Conservation (phyloP, 1,284 basidiomycete species). For the Puccinia triticina region DNA sequence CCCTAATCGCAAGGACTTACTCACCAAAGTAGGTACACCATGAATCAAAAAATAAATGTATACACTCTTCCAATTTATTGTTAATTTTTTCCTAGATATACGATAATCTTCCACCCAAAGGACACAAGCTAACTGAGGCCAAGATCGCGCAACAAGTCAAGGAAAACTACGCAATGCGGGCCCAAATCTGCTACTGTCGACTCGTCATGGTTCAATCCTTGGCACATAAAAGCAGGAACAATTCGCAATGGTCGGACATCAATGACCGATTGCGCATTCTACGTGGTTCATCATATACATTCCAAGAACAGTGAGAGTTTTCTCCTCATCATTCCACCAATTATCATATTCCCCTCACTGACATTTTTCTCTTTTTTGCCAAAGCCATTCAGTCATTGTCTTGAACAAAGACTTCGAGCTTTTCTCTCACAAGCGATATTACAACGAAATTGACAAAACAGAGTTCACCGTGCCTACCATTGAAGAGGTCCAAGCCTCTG, state of each 20-base stretch:
- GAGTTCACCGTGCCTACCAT: not conserved
- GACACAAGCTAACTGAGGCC: not conserved
- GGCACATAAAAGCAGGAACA: not conserved
- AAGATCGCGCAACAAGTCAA: not conserved
- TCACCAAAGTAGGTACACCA: not conserved
- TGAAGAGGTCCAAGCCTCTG: not conserved
- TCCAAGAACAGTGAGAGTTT: no score
- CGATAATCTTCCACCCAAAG: not conserved
- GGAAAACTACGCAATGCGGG: not conserved
- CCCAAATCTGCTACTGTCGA: not conserved
- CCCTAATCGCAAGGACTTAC: not conserved
- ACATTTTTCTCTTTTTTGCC: not conserved
- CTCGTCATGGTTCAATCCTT: not conserved
- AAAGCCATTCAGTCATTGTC: not conserved
- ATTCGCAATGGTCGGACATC: slow-evolving; percentile 2
- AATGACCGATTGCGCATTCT: not conserved
- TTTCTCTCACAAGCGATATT: not conserved
- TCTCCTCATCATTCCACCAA: slow-evolving; percentile 1
- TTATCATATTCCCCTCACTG: not conserved
- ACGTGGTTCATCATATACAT: not conserved
- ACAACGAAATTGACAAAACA: not conserved
- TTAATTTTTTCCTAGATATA: not conserved
- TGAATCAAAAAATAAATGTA: not conserved
- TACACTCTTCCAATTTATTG: not conserved
- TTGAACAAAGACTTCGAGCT: no score